phyloP scores from a whole-genome alignment of 345 rosid genomes.

The Eucalyptus guilfoylei region DNA sequence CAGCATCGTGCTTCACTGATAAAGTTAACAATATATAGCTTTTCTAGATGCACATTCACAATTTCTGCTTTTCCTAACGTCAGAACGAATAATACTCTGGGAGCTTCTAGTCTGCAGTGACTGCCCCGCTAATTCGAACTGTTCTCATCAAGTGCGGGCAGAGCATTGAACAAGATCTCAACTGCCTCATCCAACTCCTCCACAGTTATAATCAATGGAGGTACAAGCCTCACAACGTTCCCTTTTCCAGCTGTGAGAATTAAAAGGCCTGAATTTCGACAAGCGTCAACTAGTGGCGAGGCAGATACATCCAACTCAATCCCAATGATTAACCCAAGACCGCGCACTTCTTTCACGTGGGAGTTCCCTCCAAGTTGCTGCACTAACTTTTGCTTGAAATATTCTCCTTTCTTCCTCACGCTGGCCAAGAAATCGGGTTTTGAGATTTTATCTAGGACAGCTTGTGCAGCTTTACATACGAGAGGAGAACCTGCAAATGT shows the following conservation, averaged over 20 bases:
- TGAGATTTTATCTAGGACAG: conserved; percentile 65
- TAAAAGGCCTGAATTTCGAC: conserved; percentile 61
- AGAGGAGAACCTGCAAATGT: conserved; percentile 87
- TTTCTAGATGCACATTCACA: background rate
- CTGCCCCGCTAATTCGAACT: background rate
- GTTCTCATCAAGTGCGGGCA: conserved; percentile 6
- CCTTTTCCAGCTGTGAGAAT: conserved; percentile 82
- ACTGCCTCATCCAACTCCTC: conserved; percentile 59
- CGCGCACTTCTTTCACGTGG: conserved; percentile 81
- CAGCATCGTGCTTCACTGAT: too few relatives aligned
- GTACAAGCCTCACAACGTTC: conserved; percentile 75
- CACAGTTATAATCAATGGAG: conserved; percentile 74
- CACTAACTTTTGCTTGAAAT: conserved; percentile 42
- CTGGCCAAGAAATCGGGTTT: conserved; percentile 63
- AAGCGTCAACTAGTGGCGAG: conserved; percentile 56
- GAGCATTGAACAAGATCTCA: conserved; percentile 24
- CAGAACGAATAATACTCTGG: background rate
- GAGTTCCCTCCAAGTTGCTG: conserved; percentile 53
- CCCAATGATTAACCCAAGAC: conserved; percentile 72
- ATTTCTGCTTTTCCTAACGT: background rate
- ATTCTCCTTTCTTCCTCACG: conserved; percentile 49
- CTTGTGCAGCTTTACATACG: conserved; percentile 53
- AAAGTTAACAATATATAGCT: background rate
- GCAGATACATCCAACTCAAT: conserved; percentile 67
- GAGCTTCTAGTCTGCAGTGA: background rate